These are phyloP conservation scores for Pezizomycotina sp. DNA, from an alignment of 2,329 filamentous ascomycete genomes.

Conservation along the genomic window DNA sequence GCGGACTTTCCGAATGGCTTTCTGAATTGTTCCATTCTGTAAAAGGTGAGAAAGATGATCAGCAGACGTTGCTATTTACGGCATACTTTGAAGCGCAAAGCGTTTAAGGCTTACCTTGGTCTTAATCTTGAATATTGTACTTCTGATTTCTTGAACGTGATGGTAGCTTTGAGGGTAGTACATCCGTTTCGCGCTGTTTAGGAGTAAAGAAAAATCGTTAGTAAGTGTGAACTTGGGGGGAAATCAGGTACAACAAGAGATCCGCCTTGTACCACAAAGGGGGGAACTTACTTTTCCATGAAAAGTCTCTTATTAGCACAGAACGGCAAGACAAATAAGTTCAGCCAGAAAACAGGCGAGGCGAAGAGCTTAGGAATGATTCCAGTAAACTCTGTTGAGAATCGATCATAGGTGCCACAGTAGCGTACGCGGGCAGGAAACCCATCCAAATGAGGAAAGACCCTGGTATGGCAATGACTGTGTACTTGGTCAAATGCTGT, in stretches of 20 bases:
- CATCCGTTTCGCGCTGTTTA: constrained; percentile 60
- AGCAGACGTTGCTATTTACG: constrained; percentile 1
- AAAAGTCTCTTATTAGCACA: constrained; percentile 80
- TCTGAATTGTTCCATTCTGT: constrained; percentile 99
- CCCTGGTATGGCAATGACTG: constrained; percentile 84
- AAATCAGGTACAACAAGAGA: not conserved
- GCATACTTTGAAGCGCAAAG: constrained; percentile 16
- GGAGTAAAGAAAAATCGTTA: constrained; percentile 17
- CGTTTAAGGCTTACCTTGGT: constrained; percentile 49
- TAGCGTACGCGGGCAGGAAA: constrained; percentile 77
- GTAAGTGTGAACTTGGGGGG: no score
- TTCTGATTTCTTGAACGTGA: constrained; percentile 98
- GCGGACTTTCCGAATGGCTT: constrained; percentile 93
- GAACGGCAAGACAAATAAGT: constrained; percentile 62
- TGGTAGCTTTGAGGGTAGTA: constrained; percentile 92
- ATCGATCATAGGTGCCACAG: constrained; percentile 62
- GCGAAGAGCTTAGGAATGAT: constrained; percentile 65
- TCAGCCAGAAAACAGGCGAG: constrained; percentile 78
- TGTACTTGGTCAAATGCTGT: constrained; percentile 86
- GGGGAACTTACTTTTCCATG: constrained; percentile 59
- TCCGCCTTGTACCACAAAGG: no score
- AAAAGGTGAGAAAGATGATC: constrained; percentile 19
- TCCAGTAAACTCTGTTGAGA: constrained; percentile 73
- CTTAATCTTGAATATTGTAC: constrained; percentile 99
- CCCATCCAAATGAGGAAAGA: constrained; percentile 82